These are phyloP conservation scores for Dothistroma septosporum DNA, from an alignment of 2,329 filamentous ascomycete species.

Conservation along the genomic window DNA sequence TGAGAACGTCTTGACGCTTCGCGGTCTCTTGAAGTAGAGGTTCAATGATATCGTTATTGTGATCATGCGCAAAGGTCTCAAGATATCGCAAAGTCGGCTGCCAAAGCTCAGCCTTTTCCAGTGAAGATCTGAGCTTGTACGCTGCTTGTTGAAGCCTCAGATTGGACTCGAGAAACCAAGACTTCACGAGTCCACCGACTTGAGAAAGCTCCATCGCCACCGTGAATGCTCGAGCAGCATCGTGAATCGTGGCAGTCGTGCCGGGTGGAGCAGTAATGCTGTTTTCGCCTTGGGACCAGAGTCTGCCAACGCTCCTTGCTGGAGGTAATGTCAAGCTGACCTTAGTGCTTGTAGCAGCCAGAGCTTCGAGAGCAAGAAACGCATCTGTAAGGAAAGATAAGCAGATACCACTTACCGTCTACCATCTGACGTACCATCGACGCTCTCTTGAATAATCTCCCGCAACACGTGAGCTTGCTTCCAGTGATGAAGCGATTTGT, in stretches of 20 bases:
- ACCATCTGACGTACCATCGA: constrained; percentile 36
- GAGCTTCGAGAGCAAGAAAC: constrained; percentile 40
- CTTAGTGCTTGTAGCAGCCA: constrained; percentile 11
- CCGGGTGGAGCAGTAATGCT: constrained; percentile 41
- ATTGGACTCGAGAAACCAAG: constrained; percentile 24
- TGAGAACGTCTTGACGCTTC: constrained; percentile 18
- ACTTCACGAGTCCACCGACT: constrained; percentile 14
- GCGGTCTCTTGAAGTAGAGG: constrained; percentile 12
- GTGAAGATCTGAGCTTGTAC: constrained; percentile 4
- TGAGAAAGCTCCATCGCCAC: constrained; percentile 27
- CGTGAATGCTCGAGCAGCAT: constrained; percentile 21
- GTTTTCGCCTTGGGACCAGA: constrained; percentile 39
- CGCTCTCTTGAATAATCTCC: constrained; percentile 39
- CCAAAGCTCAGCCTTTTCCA: constrained; percentile 25
- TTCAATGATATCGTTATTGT: constrained; percentile 1
- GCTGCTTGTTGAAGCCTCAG: constrained; percentile 20
- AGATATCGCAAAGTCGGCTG: constrained; percentile 15
- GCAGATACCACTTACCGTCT: constrained; percentile 23
- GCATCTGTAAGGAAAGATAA: constrained; percentile 41
- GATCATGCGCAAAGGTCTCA: background rate
- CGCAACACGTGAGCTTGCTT: constrained; percentile 34
- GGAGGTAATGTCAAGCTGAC: constrained; percentile 38
- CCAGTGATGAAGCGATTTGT: constrained; percentile 36
- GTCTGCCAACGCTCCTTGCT: constrained; percentile 36
- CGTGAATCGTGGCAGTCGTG: constrained; percentile 31